These are phyloP conservation scores for Trametes sanguinea DNA, from an alignment of 768 basidiomycete genomes.

Conservation along the genomic window DNA sequence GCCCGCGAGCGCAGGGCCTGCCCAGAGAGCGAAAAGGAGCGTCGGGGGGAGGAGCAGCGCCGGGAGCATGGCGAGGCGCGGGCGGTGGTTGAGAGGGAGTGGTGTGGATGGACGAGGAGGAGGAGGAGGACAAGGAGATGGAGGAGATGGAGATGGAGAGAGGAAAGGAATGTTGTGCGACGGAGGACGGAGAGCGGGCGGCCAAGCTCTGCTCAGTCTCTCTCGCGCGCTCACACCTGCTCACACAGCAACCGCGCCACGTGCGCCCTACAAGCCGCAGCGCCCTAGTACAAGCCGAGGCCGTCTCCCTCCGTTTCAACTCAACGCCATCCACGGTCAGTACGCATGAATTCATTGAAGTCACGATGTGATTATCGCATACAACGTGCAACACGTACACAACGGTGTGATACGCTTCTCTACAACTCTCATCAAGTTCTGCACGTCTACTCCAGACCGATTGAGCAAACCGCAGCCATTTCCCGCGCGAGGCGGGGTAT, in stretches of 20 bases:
- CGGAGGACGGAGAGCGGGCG: slow-evolving; percentile 3
- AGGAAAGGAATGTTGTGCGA: slow-evolving; percentile 15
- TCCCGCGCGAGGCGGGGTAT: slow-evolving; percentile 19
- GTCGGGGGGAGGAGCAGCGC: slow-evolving; percentile 16
- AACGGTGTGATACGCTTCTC: too few relatives aligned
- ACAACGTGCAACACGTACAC: too few relatives aligned
- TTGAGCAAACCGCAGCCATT: slow-evolving; percentile 26
- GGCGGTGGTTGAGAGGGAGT: background rate
- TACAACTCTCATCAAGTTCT: too few relatives aligned
- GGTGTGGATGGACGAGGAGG: background rate
- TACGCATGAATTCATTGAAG: too few relatives aligned
- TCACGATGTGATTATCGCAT: too few relatives aligned
- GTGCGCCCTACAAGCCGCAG: background rate
- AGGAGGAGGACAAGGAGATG: background rate
- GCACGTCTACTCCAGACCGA: slow-evolving; percentile 19
- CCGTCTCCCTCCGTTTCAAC: too few relatives aligned
- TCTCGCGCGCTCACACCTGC: background rate
- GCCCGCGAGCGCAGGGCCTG: slow-evolving; percentile 46
- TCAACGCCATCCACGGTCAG: too few relatives aligned
- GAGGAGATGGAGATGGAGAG: background rate
- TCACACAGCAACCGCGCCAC: slow-evolving; percentile 14
- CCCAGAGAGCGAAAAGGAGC: slow-evolving; percentile 42
- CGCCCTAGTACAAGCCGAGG: too few relatives aligned
- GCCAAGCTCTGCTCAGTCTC: background rate
- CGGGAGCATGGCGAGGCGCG: slow-evolving; percentile 15